phyloP scores from a whole-genome alignment of 441 rosid species.

The Breynia disticha region DNA sequence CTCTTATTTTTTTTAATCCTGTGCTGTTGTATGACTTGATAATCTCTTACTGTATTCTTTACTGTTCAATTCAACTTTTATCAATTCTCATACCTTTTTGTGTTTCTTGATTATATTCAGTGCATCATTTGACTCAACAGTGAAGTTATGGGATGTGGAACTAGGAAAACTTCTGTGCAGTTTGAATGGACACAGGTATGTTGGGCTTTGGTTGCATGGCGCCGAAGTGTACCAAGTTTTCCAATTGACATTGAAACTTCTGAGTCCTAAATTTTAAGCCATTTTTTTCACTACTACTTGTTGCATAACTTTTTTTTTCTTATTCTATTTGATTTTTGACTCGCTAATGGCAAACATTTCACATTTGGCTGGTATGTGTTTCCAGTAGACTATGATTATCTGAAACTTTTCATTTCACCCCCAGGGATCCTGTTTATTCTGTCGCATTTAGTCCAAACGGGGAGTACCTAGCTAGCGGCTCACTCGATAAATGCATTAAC shows the following conservation, averaged over 20 bases:
- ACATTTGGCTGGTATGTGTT: too few relatives aligned
- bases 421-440: constrained; percentile 93
- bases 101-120: constrained; percentile 25
- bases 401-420: constrained; percentile 5
- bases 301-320: too few relatives aligned
- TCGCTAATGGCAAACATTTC: too few relatives aligned
- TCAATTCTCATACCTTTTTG: constrained; percentile 3
- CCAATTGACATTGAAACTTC: too few relatives aligned
- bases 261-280: too few relatives aligned
- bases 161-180: constrained; percentile 74
- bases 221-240: too few relatives aligned
- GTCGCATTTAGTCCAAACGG: constrained; percentile 98
- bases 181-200: constrained; percentile 93
- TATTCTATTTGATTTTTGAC: too few relatives aligned
- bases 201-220: neutral
- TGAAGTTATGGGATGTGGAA: constrained; percentile 95
- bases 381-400: too few relatives aligned
- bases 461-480: constrained; percentile 90
- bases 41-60: neutral
- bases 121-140: constrained; percentile 97
- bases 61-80: neutral
- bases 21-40: too few relatives aligned
- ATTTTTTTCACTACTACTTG: too few relatives aligned
- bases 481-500: constrained; percentile 79
- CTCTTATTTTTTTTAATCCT: too few relatives aligned